Percentiles rank a stretch among this genome's conserved stretches.
Evolutionary conservation across 75 land plant species (phyloP).

Genomic region (Cunninghamia lanceolata): DNA sequence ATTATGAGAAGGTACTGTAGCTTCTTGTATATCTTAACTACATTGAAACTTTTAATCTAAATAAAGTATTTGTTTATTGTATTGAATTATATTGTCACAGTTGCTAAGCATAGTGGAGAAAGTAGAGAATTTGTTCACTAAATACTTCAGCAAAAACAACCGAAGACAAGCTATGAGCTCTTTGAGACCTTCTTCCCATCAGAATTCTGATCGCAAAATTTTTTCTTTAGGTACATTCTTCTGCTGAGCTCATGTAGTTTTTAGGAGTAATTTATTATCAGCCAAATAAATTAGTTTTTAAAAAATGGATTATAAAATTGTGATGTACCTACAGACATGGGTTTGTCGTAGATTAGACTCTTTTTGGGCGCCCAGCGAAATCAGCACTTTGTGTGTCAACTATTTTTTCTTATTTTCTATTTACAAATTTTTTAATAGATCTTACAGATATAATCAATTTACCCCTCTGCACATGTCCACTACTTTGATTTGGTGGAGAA

Average conservation of each 20-base stretch:
- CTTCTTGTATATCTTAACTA: background rate
- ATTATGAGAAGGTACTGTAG: conserved; percentile 34
- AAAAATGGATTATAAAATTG: no score
- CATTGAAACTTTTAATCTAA: no score
- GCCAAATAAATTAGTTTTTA: no score
- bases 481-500: no score
- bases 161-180: conserved; percentile 31
- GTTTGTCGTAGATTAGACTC: no score
- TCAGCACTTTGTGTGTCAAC: no score
- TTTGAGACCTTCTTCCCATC: conserved; percentile 23
- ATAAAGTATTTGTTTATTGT: background rate
- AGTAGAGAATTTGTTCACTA: conserved; percentile 34
- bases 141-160: conserved; percentile 28
- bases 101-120: conserved; percentile 20
- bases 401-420: no score
- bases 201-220: conserved; percentile 12
- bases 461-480: no score
- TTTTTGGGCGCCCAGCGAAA: no score
- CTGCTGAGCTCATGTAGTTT: background rate
- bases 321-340: no score
- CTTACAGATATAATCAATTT: no score
- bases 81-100: conserved; percentile 3
- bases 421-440: no score
- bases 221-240: conserved; percentile 29
- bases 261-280: background rate